Evolutionary conservation across 495 filamentous ascomycete species (phyloP), one percentile per base, ranked within the genome.

Genomic region (Bombardia bombarda): DNA sequence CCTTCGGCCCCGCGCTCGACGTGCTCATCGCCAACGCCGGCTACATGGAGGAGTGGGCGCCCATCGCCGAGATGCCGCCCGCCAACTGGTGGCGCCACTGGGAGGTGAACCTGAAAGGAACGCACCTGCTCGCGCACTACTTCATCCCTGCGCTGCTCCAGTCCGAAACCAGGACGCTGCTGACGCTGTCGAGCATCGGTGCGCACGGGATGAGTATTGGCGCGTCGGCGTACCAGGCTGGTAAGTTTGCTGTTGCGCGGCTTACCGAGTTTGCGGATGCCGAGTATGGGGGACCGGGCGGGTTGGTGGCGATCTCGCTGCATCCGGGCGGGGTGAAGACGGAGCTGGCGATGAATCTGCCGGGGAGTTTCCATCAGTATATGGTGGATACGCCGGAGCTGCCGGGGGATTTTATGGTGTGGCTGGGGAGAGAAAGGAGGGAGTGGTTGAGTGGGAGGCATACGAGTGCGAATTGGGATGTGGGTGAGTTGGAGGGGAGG

Each of bases 271-370:
- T 68, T 35, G 25, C 74, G 12, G 53, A 49, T n/a, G 32, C 42
- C 0, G 67, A 75, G 38, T 69, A 74, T 50, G 48, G 43, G 24
- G 50, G 56, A 9, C 22, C 68, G 23, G 73, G 70, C 1, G n/a
- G n/a, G n/a, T 41, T 76, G 3, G 40, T 67, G 10, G 58, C 56
- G 24, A 63, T 59, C 28, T 42, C 62, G 7, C 25, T 73, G 1
- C 69, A 75, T 56, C 72, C 69, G 12, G 72, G 71, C 5, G 65
- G 55, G 21, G 52, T 70, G 22, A 59, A 53, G 54, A 74, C 69
- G 14, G 62, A 71, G 13, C 50, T 66, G 20, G 57, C 55, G 13
- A 7, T 33, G 9, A 46, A 51, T 8, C 53, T 63, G 54, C 57
- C 58, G 4, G 28, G 55, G 23, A 12, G n/a, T 6, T 14, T 4